phyloP scores from a whole-genome alignment of 345 rosid species.

The Gossypium turneri region DNA sequence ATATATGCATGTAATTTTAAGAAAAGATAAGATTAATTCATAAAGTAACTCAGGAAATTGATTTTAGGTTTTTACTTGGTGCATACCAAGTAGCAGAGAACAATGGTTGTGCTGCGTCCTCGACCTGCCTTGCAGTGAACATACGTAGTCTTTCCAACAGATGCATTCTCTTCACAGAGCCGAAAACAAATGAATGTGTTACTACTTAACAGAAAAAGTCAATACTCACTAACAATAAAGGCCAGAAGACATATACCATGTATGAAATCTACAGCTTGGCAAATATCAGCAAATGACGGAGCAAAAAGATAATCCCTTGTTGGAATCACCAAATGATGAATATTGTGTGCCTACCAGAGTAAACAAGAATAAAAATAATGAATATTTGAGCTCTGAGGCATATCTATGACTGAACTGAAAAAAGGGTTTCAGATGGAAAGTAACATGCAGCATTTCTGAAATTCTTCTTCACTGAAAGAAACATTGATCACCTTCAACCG shows the following conservation, averaged over 20 bases:
- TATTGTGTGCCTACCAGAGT: constrained; percentile 49
- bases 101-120: constrained; percentile 98
- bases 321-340: constrained; percentile 89
- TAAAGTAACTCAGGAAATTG: not conserved
- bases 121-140: constrained; percentile 99
- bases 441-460: not conserved
- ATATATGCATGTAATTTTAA: not conserved
- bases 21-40: not conserved
- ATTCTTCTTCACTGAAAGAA: not conserved
- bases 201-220: not conserved
- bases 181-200: not conserved
- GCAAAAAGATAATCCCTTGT: constrained; percentile 98
- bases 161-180: constrained; percentile 59
- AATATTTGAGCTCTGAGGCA: not conserved
- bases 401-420: not conserved
- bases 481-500: not conserved
- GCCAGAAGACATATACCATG: constrained; percentile 42
- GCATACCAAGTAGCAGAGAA: constrained; percentile 84
- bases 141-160: constrained; percentile 56
- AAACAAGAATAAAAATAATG: constrained; percentile 13
- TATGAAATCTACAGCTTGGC: constrained; percentile 81
- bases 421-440: not conserved
- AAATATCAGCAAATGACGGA: constrained; percentile 70
- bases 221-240: not conserved
- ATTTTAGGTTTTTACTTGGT: constrained; percentile 1